These are phyloP conservation scores for Botrytis pseudocinerea DNA, from an alignment of 2,329 filamentous ascomycete genomes.

Conservation along the genomic window DNA sequence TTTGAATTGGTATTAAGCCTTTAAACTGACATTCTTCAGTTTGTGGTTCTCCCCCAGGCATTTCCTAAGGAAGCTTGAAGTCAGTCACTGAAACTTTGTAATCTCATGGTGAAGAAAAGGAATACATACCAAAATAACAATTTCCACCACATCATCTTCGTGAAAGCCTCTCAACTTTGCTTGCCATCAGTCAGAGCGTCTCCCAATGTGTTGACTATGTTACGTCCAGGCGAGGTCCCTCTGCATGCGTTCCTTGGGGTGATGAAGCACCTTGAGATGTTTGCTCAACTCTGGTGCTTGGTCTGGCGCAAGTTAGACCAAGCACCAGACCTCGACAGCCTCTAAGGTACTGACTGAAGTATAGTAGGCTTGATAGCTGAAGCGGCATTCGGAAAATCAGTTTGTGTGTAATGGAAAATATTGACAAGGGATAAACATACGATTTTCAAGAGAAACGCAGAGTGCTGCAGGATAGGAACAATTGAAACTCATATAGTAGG, in stretches of 20 bases:
- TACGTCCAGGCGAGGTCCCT: accelerated
- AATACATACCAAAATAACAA: background rate
- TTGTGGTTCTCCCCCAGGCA: background rate
- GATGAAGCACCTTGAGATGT: background rate
- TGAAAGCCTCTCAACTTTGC: background rate
- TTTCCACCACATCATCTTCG: background rate
- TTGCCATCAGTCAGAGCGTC: background rate
- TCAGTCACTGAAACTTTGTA: background rate
- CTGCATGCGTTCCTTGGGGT: background rate
- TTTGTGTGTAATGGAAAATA: background rate
- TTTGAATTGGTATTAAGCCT: background rate
- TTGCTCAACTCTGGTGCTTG: background rate
- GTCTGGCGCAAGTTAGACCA: background rate
- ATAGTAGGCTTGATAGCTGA: background rate
- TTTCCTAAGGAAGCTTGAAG: background rate
- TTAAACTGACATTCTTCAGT: background rate
- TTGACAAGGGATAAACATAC: background rate
- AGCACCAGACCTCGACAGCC: background rate
- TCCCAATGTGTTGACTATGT: background rate
- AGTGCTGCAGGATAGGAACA: background rate
- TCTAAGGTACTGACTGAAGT: background rate
- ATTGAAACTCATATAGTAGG: background rate
- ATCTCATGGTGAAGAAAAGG: background rate
- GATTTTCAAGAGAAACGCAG: background rate
- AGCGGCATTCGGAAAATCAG: background rate